A percentile compares a stretch with the other conserved stretches of the same genome.
Conservation (phyloP, 129 eudicot species). For the Mikania micrantha region DNA sequence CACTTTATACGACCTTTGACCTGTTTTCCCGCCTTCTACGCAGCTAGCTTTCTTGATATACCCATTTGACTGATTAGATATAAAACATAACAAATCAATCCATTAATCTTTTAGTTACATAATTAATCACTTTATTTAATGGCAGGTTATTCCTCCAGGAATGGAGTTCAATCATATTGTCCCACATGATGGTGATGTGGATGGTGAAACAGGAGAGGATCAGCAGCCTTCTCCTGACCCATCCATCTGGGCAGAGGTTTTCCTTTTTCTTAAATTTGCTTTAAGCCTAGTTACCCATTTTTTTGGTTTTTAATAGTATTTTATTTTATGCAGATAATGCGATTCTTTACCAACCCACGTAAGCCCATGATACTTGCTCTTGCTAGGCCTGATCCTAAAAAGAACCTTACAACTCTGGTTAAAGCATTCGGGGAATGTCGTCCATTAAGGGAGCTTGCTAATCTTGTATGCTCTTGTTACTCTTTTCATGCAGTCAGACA, state of each 20-base stretch:
- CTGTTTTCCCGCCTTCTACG: not conserved
- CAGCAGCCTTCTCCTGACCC: slow-evolving; percentile 80
- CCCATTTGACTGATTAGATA: not conserved
- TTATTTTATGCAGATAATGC: slow-evolving; percentile 71
- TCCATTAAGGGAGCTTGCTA: slow-evolving; percentile 95
- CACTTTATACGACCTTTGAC: not conserved
- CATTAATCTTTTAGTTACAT: not conserved
- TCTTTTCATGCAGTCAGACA: not conserved
- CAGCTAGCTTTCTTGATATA: not conserved
- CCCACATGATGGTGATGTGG: slow-evolving; percentile 92
- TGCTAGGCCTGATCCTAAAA: slow-evolving; percentile 99
- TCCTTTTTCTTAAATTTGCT: not conserved
- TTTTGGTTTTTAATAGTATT: not conserved
- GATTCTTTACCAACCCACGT: slow-evolving; percentile 94
- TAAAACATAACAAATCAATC: not conserved
- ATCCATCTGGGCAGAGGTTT: slow-evolving; percentile 96
- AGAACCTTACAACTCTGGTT: slow-evolving; percentile 86
- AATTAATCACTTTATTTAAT: slow-evolving; percentile 8
- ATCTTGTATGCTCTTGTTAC: slow-evolving; percentile 58
- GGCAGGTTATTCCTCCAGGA: slow-evolving; percentile 96
- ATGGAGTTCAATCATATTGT: slow-evolving; percentile 98
- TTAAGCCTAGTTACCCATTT: not conserved
- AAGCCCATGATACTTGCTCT: slow-evolving; percentile 99
- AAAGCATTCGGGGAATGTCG: slow-evolving; percentile 99
- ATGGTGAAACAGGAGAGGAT: slow-evolving; percentile 76